Evolutionary conservation across 2,329 filamentous ascomycete species (phyloP), one percentile per base, ranked within the genome.

Genomic region (Colletotrichum camelliae): DNA sequence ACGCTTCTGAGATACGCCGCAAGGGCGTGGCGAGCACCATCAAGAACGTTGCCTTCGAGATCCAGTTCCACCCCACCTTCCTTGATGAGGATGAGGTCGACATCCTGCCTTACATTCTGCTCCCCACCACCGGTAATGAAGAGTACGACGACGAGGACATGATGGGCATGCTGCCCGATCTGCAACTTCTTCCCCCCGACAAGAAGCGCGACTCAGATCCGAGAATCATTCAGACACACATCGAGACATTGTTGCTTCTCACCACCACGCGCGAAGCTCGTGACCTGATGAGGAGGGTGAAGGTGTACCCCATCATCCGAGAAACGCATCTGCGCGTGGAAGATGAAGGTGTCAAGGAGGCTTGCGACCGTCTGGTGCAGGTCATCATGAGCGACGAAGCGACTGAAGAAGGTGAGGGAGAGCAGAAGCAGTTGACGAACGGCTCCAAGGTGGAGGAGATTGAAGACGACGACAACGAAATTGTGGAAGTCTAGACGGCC

Each of bases 21-120:
- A 95, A 95, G 80, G 97, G 97, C n/a, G 96, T 98, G n/a, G 96
- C 96, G 9, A 96, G 93, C 76, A 97, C 95, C 12, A 95, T 99
- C 83, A 98, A 98, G 85, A 99, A 99, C 82, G 92, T 95, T 35
- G 93, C 95, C 8, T 98, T 99, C 82, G 94, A 97, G 80, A 86
- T 96, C 7, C 85, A 91, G 4, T 90, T 93, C 0, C 96, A 98
- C 80, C 87, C 91, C 0, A 86, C 89, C 3, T 93, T 98, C 69
- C 85, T 98, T 61, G 89, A 91, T 1, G 92, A 94, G 67, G 91
- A 93, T 21, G 92, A 93, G 52, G 92, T 96, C 66, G 94, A 98
- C 80, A 90, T 98, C 18, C 86, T 98, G 6, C 96, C 96, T 0
- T 98, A 98, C 83, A 88, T 98, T 18, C 87, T 99, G 12, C 89